A percentile compares a stretch with the other conserved stretches of the same genome.
These are phyloP conservation scores for Pleurotus salmoneostramineus DNA, from an alignment of 768 basidiomycete genomes.

Conservation along the genomic window DNA sequence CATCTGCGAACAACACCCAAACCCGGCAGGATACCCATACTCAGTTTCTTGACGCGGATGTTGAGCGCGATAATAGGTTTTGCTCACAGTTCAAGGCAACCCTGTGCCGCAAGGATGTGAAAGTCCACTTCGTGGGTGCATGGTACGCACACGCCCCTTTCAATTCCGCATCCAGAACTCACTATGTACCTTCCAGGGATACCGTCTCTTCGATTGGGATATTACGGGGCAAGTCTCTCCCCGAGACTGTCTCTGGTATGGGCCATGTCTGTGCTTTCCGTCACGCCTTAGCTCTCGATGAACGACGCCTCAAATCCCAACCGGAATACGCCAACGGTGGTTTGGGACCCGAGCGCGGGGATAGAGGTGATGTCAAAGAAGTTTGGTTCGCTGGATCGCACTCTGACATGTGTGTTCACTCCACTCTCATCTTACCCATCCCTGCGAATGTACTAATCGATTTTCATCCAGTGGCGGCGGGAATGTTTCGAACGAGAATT, in stretches of 20 bases:
- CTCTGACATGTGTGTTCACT: slow-evolving; percentile 26
- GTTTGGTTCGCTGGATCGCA: slow-evolving; percentile 26
- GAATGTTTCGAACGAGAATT: slow-evolving; percentile 14
- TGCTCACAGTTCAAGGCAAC: slow-evolving; percentile 15
- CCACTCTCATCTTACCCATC: not conserved
- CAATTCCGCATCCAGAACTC: not conserved
- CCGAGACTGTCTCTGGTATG: slow-evolving; percentile 21
- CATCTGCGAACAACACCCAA: too few species aligned
- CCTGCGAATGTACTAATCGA: too few species aligned
- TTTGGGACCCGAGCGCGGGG: slow-evolving; percentile 1
- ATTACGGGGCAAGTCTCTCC: slow-evolving; percentile 22
- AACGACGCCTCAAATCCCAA: slow-evolving; percentile 40
- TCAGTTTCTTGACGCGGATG: too few species aligned
- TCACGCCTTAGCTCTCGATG: slow-evolving; percentile 44
- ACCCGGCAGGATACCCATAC: too few species aligned
- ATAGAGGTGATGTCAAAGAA: slow-evolving; percentile 17
- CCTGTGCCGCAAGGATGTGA: slow-evolving; percentile 21
- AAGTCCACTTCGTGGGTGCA: slow-evolving; percentile 40
- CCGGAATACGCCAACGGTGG: slow-evolving; percentile 29
- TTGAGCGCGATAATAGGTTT: not conserved
- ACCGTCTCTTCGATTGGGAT: slow-evolving; percentile 43
- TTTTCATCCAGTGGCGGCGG: slow-evolving; percentile 12
- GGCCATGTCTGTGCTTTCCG: slow-evolving; percentile 37
- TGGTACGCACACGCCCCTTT: slow-evolving; percentile 23
- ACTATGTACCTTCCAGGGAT: slow-evolving; percentile 27